A percentile compares a stretch with the other conserved stretches of the same genome.
Evolutionary conservation across 2,329 filamentous ascomycete species (phyloP).

Genomic region (Ilyonectria robusta): DNA sequence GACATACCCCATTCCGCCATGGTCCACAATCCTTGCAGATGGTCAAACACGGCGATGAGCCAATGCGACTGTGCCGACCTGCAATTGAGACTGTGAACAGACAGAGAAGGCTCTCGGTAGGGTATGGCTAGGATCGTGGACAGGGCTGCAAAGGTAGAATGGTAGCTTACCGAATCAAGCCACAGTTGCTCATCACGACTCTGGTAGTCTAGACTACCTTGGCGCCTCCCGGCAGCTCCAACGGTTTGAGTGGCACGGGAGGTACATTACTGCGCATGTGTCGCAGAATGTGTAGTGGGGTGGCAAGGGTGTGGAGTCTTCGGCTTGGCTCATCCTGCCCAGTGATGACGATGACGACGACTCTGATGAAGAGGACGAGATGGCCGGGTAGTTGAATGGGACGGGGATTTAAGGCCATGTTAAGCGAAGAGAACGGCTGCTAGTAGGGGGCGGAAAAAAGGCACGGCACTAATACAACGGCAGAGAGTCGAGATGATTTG

Average conservation of each 20-base stretch:
- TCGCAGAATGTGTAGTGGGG: constrained; percentile 23
- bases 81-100: constrained; percentile 3
- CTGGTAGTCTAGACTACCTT: constrained; percentile 22
- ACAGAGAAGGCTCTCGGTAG: constrained; percentile 3
- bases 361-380: constrained; percentile 15
- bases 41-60: constrained; percentile 30
- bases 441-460: background rate
- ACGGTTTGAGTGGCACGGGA: constrained; percentile 25
- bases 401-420: constrained; percentile 14
- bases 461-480: background rate
- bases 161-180: constrained; percentile 21
- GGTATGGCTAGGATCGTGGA: background rate
- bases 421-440: constrained; percentile 13
- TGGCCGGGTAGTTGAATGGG: constrained; percentile 8
- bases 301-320: constrained; percentile 17
- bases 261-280: background rate
- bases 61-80: constrained; percentile 19
- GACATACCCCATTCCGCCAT: constrained; percentile 16
- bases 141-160: constrained; percentile 4
- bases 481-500: background rate
- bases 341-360: constrained; percentile 30
- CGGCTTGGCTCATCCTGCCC: constrained; percentile 20
- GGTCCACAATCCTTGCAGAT: constrained; percentile 30
- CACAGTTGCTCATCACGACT: constrained; percentile 20
- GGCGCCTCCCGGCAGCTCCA: constrained; percentile 27